Base-by-base conservation (phyloP, 768 basidiomycete species). In the Xerocomus brunneocitrinus region DNA sequence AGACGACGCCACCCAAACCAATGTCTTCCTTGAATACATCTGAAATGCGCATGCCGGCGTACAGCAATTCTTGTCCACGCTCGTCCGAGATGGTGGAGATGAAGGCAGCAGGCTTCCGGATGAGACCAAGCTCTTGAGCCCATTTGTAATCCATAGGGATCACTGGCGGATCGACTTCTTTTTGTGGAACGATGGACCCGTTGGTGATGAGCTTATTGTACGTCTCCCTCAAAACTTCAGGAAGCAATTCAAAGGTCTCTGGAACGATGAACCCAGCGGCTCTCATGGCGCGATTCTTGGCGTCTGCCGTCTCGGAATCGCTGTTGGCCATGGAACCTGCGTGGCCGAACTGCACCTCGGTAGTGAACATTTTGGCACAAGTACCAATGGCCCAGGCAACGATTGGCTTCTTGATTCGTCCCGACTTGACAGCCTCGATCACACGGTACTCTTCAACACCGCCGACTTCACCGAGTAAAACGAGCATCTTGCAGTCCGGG, bases 81-180 rank as follows among this genome's bases (percentile, higher is more conserved):
- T 98, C 97, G 74, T 99, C 97, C 46, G 94, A 97, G 74, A 98
- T 99, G 60, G 97, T 97, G 31, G 94, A 97, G 78, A 97, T 95
- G 79, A 95, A 97, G 3, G 97, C 94, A 36, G 95, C 95, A 19
- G 95, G 97, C 76, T 98, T 98, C 69, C 95, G 88, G 76, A 98
- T 95, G 68, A 99, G 85, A 53, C 95, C 95, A 51, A 98, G 86
- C 76, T 97, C 93, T 75, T 95, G 91, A 34, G 95, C 95, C 95
- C 95, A 98, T 79, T 98, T 98, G 85, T 98, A 99, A 76, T 99
- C 95, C 92, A 98, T 98, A n/a, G 95, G 95, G 68, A 98, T 98
- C 53, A 89, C 85, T 9, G 95, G 95, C 5, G 95, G 93, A 24
- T 93, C 90, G 50, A 84, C 76, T 77, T 99, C 95, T 35, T 73